Base-by-base conservation (phyloP, 805 yeast species). In the Cyberlindnera mrakii region DNA sequence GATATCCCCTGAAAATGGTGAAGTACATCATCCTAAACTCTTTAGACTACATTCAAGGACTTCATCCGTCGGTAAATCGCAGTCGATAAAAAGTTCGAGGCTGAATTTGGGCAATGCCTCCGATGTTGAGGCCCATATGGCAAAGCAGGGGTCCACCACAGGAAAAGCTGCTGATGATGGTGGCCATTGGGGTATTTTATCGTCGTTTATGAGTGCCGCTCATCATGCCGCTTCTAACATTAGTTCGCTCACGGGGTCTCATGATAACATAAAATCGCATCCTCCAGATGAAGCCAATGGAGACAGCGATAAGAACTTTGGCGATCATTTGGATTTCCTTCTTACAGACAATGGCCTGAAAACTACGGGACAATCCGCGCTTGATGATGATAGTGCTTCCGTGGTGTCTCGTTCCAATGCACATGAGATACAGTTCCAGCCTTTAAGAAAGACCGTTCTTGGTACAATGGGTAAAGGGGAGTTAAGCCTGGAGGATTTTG, bases 401-500 rank as follows among this genome's bases (percentile, higher is more conserved):
- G 34, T 32, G 5, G 37, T 36, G 9, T 46, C 51, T 9, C 46
- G 39, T 36, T 40, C 50, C 1, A 33, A 30, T 20, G 50, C 52
- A 1, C 51, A 40, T 15, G 61, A 64, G 40, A 70, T 73, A 16
- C 72, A 66, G 52, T 65, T 69, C 56, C 64, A 67, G 47, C 64
- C 74, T 9, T 49, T 74, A 14, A 51, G 72, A 47, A 66, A 72
- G 40, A 66, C 77, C 4, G 75, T 79, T 0, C 55, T 78, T 13
- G 66, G 72, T 25, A 69, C 82, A 0, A 54, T 78, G 53, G 85
- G 85, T 4, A 64, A 65, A 37, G 85, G 85, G 3, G 72, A 75
- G 43, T 61, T 78, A 33, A 64, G 70, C 0, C 58, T 75, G 23
- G 70, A 66, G 38, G 68, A 53, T 27, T 37, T 56, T 33, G 58